phyloP scores from a whole-genome alignment of 1,284 basidiomycete genomes.

The Rhodotorula sp. region DNA sequence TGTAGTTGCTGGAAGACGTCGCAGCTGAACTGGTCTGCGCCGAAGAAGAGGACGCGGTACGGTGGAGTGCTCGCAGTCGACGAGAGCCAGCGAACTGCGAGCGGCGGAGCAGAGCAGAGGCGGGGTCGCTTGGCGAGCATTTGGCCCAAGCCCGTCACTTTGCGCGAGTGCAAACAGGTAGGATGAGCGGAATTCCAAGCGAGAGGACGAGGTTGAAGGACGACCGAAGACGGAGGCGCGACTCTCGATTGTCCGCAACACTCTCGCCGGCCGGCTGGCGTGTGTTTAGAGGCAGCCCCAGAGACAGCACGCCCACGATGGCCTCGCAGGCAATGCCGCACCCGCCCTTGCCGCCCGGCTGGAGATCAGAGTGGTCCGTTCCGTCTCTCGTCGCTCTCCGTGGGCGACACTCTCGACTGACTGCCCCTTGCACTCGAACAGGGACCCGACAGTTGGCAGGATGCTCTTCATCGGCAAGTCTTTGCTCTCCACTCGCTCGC shows the following conservation, averaged over 20 bases:
- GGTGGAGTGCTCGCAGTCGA: constrained; percentile 3
- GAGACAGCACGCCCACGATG: too few relatives aligned
- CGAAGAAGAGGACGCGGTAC: constrained; percentile 65
- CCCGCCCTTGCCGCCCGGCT: constrained; percentile 35
- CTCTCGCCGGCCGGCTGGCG: too few relatives aligned
- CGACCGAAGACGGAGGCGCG: too few relatives aligned
- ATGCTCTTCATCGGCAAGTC: constrained; percentile 26
- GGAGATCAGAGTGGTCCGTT: constrained; percentile 35
- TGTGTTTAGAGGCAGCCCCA: too few relatives aligned
- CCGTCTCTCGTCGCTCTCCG: background rate
- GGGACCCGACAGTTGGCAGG: constrained; percentile 26
- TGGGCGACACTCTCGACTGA: background rate
- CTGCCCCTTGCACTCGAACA: too few relatives aligned
- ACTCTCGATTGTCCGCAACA: too few relatives aligned
- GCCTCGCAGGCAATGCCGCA: constrained; percentile 34
- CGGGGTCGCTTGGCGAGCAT: constrained; percentile 5
- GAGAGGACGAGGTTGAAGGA: too few relatives aligned
- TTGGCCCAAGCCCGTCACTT: too few relatives aligned
- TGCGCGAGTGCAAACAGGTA: too few relatives aligned
- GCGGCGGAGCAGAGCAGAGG: constrained; percentile 2
- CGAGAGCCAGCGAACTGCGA: background rate
- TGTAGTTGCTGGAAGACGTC: constrained; percentile 59
- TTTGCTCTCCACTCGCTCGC: too few relatives aligned
- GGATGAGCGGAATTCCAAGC: too few relatives aligned
- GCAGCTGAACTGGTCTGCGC: constrained; percentile 71